Base-by-base conservation (phyloP, 345 rosid species). In the Hibiscus tridactylites region DNA sequence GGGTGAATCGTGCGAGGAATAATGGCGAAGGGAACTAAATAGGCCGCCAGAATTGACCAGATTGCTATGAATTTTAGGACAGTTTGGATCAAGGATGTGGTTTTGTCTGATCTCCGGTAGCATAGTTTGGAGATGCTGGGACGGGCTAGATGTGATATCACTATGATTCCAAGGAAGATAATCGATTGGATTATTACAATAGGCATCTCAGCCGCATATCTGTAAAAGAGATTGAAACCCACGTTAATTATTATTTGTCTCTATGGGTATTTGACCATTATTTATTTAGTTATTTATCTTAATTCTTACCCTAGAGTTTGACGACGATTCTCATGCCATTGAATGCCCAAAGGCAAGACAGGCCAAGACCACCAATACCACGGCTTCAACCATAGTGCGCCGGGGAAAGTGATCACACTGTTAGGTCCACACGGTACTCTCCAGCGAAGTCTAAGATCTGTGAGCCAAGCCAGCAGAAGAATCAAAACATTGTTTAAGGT, bases 291-390 rank as follows among this genome's bases (percentile, higher is more conserved):
- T 46, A 2, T 11, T 10, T 46, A 46, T 3, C 53, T 21, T 21
- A 21, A 21, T 21, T 21, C 21, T 49, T 13, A 90, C 96, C 98
- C 93, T 5, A 95, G 84, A 78, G 85, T 88, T 68, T 80, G 81
- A 64, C 79, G 87, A 44, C 99, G 97, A 65, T 67, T 83, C 56
- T 95, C 84, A 17, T 95, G 99, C 99, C 99, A 95, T 33, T 79
- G 77, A 21, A 90, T 59, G 42, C 99, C 98, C 65, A 95, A 63
- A 4, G 99, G 98, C 53, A 92, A 88, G 74, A 92, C 97, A 49
- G 99, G 98, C 93, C 96, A 95, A 29, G 99, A 87, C 98, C 99
- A 95, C 99, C 98, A 95, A 61, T 95, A 95, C 98, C 99, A 95
- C 65, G 99, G 99, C 75, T 95, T 95, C 86, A 92, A 74, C 96